Evolutionary conservation across 768 basidiomycete genomes (phyloP), one percentile per base, ranked within the genome.

Genomic region (Leucosporidium scottii): DNA sequence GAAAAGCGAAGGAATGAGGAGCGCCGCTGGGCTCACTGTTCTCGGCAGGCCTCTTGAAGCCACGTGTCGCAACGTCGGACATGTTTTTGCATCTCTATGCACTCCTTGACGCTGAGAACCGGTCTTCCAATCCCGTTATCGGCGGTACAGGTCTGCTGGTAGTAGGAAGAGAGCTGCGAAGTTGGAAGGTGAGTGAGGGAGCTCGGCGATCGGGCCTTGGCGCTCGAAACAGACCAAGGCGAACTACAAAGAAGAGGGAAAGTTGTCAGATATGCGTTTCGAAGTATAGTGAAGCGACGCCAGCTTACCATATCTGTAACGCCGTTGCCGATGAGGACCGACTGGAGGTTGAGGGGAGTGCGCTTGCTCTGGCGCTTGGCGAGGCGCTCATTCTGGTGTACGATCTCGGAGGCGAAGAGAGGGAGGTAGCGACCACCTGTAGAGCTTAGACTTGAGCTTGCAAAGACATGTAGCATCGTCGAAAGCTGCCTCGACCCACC

Each of bases 351-450:
- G 61, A 76, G 66, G 8, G 69, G 62, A 20, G 64, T 57, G 23
- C 60, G 65, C 62, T 65, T 79, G 62, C 82, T 82, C 28, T 48
- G 47, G 39, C 58, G 57, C 53, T 62, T 58, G 13, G 49, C 56
- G 10, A 58, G 28, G 23, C 51, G 55, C 49, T 48, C 30, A 79
- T 93, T 94, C 78, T 86, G 83, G 71, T 86, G 82, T 82, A 89
- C 81, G 71, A 97, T 92, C 61, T 87, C 83, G 67, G 81, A 87
- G n/a, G 89, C 93, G 70, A 94, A 88, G 78, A 91, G 86, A n/a
- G 93, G 93, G 1, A 86, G 87, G 72, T 90, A 93, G 0, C 84
- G 86, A 1, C 90, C 89, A n/a, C 83, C 84, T 31, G 60, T 50
- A 49, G 77, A 78, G 25, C 79, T 75, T 60, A 5, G 79, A 76